These are phyloP conservation scores for Candida saitoana DNA, from an alignment of 805 yeast species.

Conservation along the genomic window DNA sequence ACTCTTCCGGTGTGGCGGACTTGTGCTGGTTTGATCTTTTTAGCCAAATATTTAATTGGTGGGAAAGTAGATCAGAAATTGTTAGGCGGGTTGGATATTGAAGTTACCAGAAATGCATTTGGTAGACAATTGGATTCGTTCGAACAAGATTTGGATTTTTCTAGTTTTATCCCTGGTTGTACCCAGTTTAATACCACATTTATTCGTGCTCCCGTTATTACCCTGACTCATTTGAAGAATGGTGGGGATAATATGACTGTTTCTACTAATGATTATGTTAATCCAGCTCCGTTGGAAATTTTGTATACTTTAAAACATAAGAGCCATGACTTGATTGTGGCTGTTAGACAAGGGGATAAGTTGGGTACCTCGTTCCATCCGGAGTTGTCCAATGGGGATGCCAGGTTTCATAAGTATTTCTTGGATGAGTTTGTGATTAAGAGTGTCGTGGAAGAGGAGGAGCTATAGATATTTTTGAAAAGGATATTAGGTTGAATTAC, in stretches of 20 bases:
- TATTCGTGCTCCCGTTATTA: slow-evolving; percentile 74
- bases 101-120: slow-evolving; percentile 69
- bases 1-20: slow-evolving; percentile 79
- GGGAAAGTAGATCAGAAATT: slow-evolving; percentile 52
- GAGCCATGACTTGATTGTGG: slow-evolving; percentile 50
- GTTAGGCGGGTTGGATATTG: slow-evolving; percentile 61
- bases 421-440: slow-evolving; percentile 49
- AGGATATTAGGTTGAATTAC: too few species aligned
- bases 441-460: neutral
- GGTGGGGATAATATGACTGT: slow-evolving; percentile 12
- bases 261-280: slow-evolving; percentile 21
- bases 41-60: slow-evolving; percentile 51
- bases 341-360: slow-evolving; percentile 63
- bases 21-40: slow-evolving; percentile 75
- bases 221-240: slow-evolving; percentile 8
- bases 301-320: slow-evolving; percentile 30
- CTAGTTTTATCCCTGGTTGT: slow-evolving; percentile 39
- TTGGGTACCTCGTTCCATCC: slow-evolving; percentile 82
- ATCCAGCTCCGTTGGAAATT: slow-evolving; percentile 34
- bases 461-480: too few species aligned
- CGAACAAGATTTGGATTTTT: slow-evolving; percentile 41
- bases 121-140: slow-evolving; percentile 76
- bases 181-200: slow-evolving; percentile 48
- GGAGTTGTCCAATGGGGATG: slow-evolving; percentile 52
- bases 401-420: slow-evolving; percentile 68